phyloP scores from a whole-genome alignment of 2,329 filamentous ascomycete species.

The Plenodomus lindquistii region DNA sequence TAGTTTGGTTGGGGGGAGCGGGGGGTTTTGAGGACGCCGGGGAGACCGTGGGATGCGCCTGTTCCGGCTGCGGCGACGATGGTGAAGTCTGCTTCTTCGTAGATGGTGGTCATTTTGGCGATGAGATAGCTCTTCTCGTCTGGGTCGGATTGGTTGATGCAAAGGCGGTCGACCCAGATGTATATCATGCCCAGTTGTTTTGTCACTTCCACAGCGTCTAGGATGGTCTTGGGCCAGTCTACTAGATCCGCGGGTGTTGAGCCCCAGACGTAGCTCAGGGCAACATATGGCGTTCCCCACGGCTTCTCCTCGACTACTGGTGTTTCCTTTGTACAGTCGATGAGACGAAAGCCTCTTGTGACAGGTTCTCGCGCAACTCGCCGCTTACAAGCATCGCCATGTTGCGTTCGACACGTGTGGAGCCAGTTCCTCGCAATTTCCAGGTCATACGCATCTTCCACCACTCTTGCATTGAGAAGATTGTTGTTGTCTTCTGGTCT shows the following conservation, averaged over 20 bases:
- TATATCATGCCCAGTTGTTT: slow-evolving; percentile 3
- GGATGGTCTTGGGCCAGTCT: slow-evolving; percentile 8
- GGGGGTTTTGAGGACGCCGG: slow-evolving; percentile 4
- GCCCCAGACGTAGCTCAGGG: slow-evolving; percentile 21
- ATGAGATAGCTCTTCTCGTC: slow-evolving; percentile 7
- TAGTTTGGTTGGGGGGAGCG: slow-evolving; percentile 12
- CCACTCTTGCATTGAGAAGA: too few species aligned
- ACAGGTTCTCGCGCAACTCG: slow-evolving; percentile 5
- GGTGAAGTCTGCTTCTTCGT: slow-evolving; percentile 10
- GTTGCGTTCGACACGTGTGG: slow-evolving; percentile 1
- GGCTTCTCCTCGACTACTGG: slow-evolving; percentile 9
- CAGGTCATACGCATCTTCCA: slow-evolving; percentile 1
- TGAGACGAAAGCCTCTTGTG: slow-evolving; percentile 9
- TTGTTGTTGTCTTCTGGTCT: not conserved
- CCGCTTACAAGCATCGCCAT: slow-evolving; percentile 9
- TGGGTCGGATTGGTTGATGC: slow-evolving; percentile 9
- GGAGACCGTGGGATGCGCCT: slow-evolving; percentile 9
- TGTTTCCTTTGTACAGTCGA: slow-evolving; percentile 7
- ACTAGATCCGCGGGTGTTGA: not conserved
- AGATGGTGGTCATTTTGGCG: slow-evolving; percentile 15
- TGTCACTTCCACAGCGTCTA: slow-evolving; percentile 10
- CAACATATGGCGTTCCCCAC: slow-evolving; percentile 12
- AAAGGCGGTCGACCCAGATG: slow-evolving; percentile 13
- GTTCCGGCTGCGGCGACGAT: slow-evolving; percentile 13
- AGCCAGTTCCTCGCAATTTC: slow-evolving; percentile 3